Base-by-base conservation (phyloP, 2,329 filamentous ascomycete genomes). In the Trichoderma sp. region DNA sequence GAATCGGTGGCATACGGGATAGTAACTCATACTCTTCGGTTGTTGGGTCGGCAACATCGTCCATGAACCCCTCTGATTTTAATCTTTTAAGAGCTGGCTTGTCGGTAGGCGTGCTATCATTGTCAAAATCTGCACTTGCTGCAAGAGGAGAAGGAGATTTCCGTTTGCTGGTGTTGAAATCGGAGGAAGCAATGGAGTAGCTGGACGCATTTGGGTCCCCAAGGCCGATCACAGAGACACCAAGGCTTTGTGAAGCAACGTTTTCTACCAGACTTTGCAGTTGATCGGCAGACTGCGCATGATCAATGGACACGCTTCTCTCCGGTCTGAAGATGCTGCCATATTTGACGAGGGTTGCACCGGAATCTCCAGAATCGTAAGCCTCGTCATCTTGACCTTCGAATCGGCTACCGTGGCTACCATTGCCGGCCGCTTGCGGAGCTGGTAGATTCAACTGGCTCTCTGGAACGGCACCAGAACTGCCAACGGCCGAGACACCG, bases 81-180 rank as follows among this genome's bases (percentile, higher is more conserved):
- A 88, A 79, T 72, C 86, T 80, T 75, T 89, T 89, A 75, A 88
- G 83, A 0, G 80, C 82, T 4, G 86, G 85, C 71, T 86, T 85
- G 52, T 78, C 76, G 2, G 74, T 74, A 2, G 75, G 73, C 5
- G 72, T 76, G 59, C 73, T 77, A 43, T 78, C 76, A 59, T 85
- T 84, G 59, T 86, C 84, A 60, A 81, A 83, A 70, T 88, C 86
- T 62, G 86, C 86, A 72, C 85, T 87, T 2, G 80, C 82, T 55
- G 87, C 85, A 37, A 80, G 77, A 1, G 80, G 82, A 4, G 77
- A 68, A 10, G 57, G 70, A 1, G 86, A 83, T 71, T 88, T 88
- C 58, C 87, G 80, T 75, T 89, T 89, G 78, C 87, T 88, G 4
- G 83, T 80, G 52, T 79, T 83, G 27, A 86, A 78, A 43, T 84